These are phyloP conservation scores for Pleurotus salmoneostramineus DNA, from an alignment of 768 basidiomycete genomes.

Conservation along the genomic window DNA sequence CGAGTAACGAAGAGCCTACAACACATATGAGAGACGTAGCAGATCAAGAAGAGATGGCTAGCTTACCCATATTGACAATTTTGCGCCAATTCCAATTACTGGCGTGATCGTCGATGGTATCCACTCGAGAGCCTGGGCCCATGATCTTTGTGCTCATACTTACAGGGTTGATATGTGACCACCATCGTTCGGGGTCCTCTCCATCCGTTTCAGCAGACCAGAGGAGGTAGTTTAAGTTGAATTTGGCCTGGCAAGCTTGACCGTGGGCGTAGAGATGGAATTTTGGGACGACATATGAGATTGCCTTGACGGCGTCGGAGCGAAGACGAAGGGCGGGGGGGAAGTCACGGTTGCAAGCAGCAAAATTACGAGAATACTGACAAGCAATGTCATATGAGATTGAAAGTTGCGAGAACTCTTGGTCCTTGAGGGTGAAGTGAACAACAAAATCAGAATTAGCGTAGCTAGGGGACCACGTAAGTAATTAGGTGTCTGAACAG, in stretches of 20 bases:
- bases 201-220: conserved; percentile 25
- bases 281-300: conserved; percentile 10
- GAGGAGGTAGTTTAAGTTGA: conserved; percentile 11
- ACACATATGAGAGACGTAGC: background rate
- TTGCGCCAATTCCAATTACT: conserved; percentile 19
- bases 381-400: conserved; percentile 28
- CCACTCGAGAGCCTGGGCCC: conserved; percentile 15
- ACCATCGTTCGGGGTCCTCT: conserved; percentile 22
- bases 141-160: conserved; percentile 27
- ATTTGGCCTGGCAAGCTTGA: conserved; percentile 10
- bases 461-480: conserved; percentile 14
- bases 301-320: background rate
- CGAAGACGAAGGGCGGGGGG: conserved; percentile 1
- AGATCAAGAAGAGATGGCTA: background rate
- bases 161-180: conserved; percentile 19
- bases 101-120: conserved; percentile 26
- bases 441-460: conserved; percentile 26
- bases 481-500: background rate
- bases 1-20: background rate
- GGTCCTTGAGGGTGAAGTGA: conserved; percentile 9
- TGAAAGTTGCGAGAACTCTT: conserved; percentile 5
- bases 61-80: conserved; percentile 9
- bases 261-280: conserved; percentile 13
- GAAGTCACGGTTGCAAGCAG: background rate
- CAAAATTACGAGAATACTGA: conserved; percentile 14